These are phyloP conservation scores for Vaccinium vitisidaea DNA, from an alignment of 148 eudicot genomes.

Conservation along the genomic window DNA sequence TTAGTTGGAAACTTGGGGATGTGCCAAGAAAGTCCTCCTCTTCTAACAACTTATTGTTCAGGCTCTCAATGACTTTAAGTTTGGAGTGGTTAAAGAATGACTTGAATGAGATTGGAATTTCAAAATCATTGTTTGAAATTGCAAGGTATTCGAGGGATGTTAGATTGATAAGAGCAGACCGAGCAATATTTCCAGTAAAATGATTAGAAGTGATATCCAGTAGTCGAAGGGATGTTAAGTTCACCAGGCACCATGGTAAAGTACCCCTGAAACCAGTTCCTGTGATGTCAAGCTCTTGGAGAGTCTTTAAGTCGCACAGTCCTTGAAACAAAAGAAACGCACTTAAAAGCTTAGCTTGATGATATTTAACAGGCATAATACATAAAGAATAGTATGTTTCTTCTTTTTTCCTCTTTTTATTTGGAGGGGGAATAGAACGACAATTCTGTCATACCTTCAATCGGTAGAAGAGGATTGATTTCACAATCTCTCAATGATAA, in stretches of 20 bases:
- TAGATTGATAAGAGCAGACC: background rate
- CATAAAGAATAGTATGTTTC: background rate
- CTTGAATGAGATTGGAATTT: slow-evolving; percentile 19
- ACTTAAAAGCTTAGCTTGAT: background rate
- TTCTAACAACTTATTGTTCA: background rate
- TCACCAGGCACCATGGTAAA: background rate
- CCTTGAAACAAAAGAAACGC: background rate
- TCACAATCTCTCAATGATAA: background rate
- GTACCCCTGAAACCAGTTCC: background rate
- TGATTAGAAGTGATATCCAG: background rate
- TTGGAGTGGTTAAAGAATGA: background rate
- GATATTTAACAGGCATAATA: background rate
- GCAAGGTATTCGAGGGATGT: slow-evolving; percentile 11
- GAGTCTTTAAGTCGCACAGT: background rate
- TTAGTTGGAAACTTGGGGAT: slow-evolving; percentile 18
- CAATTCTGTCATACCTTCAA: background rate
- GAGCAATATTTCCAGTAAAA: background rate
- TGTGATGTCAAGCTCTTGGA: background rate
- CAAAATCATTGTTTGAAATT: slow-evolving; percentile 8
- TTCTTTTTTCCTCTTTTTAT: background rate
- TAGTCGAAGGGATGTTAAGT: background rate
- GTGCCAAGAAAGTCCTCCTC: background rate
- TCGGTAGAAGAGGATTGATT: background rate
- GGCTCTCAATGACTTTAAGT: background rate
- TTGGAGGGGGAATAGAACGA: background rate